These are phyloP conservation scores for Penium margaritaceum DNA, from an alignment of 139 green algal species.

Conservation along the genomic window DNA sequence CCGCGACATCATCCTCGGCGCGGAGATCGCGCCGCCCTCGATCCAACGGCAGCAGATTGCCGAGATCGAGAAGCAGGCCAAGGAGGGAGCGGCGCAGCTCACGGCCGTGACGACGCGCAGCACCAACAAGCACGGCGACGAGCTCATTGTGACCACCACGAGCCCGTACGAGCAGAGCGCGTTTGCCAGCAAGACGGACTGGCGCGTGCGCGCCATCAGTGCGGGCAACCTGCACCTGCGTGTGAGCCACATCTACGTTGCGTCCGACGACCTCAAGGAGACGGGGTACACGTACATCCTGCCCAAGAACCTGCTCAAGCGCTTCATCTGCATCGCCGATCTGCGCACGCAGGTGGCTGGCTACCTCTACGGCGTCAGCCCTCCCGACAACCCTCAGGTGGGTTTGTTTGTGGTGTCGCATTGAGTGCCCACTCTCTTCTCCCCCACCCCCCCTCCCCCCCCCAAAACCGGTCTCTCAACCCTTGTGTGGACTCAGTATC, in stretches of 20 bases:
- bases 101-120: conserved; percentile 90
- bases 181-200: conserved; percentile 95
- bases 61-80: conserved; percentile 94
- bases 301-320: conserved; percentile 98
- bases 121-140: conserved; percentile 92
- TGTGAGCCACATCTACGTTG: conserved; percentile 99
- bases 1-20: conserved; percentile 97
- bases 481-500: too few species aligned
- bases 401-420: too few species aligned
- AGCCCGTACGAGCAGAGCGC: conserved; percentile 89
- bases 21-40: conserved; percentile 91
- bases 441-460: too few species aligned
- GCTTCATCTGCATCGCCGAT: conserved; percentile 97
- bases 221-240: conserved; percentile 95
- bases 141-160: conserved; percentile 94
- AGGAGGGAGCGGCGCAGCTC: conserved; percentile 57
- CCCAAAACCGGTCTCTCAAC: too few species aligned
- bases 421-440: too few species aligned
- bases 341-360: conserved; percentile 82
- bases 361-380: conserved; percentile 87
- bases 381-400: conserved; percentile 87
- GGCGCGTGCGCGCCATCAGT: conserved; percentile 91
- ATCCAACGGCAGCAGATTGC: conserved; percentile 97
- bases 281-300: conserved; percentile 94
- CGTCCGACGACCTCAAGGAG: conserved; percentile 81